These are phyloP conservation scores for Arthrobotrys iridis DNA, from an alignment of 2,329 filamentous ascomycete genomes.

Conservation along the genomic window DNA sequence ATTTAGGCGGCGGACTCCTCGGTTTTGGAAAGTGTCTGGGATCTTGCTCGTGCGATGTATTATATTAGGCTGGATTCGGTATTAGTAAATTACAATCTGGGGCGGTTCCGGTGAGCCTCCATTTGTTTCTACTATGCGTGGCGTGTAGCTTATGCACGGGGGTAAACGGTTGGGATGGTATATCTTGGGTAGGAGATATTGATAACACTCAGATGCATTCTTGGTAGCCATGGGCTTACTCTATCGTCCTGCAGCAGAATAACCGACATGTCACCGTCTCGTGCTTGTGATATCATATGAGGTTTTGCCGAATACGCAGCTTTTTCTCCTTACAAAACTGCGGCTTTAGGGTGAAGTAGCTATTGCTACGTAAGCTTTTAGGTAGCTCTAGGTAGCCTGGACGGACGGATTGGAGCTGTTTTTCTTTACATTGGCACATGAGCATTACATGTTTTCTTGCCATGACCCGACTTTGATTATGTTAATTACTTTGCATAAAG, in stretches of 20 bases:
- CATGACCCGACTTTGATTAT: slow-evolving; percentile 14
- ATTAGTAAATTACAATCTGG: neutral
- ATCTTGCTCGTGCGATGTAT: neutral
- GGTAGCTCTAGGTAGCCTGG: neutral
- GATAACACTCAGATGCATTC: neutral
- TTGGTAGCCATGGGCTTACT: slow-evolving; percentile 8
- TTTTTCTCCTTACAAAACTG: no score
- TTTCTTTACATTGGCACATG: slow-evolving; percentile 17
- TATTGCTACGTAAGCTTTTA: neutral
- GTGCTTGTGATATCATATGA: slow-evolving; percentile 52
- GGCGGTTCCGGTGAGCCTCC: neutral
- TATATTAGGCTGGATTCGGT: neutral
- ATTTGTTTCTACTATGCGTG: neutral
- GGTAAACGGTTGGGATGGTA: neutral
- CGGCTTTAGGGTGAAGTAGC: no score
- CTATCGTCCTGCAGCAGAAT: slow-evolving; percentile 30
- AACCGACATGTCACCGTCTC: slow-evolving; percentile 55
- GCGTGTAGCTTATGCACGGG: neutral
- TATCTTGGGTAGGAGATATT: slow-evolving; percentile 6
- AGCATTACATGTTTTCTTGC: slow-evolving; percentile 26
- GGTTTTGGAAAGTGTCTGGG: slow-evolving; percentile 14
- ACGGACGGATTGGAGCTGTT: neutral
- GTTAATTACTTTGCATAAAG: slow-evolving; percentile 12
- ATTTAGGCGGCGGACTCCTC: slow-evolving; percentile 20
- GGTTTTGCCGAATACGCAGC: neutral